phyloP scores from a whole-genome alignment of 768 basidiomycete species.

The Cystofilobasidium bisporidii region DNA sequence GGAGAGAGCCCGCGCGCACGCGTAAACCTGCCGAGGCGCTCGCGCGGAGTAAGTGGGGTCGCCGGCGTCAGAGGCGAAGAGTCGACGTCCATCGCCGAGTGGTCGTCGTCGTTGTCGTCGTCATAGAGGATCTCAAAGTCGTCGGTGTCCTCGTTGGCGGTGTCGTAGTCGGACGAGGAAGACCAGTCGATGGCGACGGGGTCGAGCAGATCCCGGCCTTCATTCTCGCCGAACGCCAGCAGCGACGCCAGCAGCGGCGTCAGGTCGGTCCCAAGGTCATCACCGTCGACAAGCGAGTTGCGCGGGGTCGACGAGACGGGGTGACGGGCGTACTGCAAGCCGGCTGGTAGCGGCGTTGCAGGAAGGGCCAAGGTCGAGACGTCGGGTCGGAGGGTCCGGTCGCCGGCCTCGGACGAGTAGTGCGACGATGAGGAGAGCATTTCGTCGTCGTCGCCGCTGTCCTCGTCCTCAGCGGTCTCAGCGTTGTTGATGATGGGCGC shows the following conservation, averaged over 20 bases:
- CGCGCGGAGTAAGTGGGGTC: not conserved
- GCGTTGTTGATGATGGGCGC: too few species aligned
- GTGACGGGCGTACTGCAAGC: not conserved
- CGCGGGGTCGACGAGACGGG: not conserved
- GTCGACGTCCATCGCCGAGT: not conserved
- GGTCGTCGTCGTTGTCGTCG: too few species aligned
- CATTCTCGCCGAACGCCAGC: not conserved
- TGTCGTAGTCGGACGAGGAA: not conserved
- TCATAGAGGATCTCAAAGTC: too few species aligned
- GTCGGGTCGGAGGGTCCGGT: not conserved
- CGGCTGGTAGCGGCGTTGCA: not conserved
- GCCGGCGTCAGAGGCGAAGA: not conserved
- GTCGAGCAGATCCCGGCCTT: not conserved
- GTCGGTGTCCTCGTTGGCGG: not conserved
- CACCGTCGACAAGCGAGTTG: not conserved
- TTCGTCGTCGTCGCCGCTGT: not conserved
- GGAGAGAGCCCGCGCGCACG: not conserved
- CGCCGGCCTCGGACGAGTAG: not conserved
- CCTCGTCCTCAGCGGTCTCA: too few species aligned
- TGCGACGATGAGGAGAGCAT: not conserved
- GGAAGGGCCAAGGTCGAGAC: not conserved
- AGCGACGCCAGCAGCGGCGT: slow-evolving; percentile 1
- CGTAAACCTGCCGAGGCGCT: not conserved
- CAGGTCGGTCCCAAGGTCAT: not conserved
- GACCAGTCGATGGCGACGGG: not conserved